These are phyloP conservation scores for Boeremia exigua DNA, from an alignment of 2,329 filamentous ascomycete species.

Conservation along the genomic window DNA sequence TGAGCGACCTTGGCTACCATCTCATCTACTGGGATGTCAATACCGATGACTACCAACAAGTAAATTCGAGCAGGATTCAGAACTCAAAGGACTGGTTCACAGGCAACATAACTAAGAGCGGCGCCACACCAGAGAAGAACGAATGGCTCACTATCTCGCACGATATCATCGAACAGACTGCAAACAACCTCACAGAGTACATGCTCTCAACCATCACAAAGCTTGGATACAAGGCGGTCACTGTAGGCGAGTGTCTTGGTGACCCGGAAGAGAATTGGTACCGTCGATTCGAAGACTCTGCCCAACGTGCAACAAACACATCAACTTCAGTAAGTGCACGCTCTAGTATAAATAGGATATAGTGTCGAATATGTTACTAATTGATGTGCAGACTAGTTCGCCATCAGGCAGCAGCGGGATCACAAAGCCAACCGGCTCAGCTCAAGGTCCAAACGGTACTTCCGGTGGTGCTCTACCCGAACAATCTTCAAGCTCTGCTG, in stretches of 20 bases:
- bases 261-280: conserved; percentile 54
- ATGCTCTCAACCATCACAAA: conserved; percentile 46
- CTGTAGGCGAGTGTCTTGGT: conserved; percentile 53
- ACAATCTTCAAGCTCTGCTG: not conserved
- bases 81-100: conserved; percentile 18
- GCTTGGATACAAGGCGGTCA: conserved; percentile 50
- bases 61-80: conserved; percentile 45
- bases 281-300: conserved; percentile 34
- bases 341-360: too few relatives aligned
- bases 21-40: conserved; percentile 65
- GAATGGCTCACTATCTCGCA: conserved; percentile 59
- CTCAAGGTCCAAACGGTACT: not conserved
- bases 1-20: conserved; percentile 58
- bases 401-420: not conserved
- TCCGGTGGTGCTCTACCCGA: not conserved
- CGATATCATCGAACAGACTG: conserved; percentile 53
- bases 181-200: conserved; percentile 46
- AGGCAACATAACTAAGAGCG: conserved; percentile 5
- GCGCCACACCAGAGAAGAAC: conserved; percentile 17
- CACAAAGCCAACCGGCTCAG: not conserved
- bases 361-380: not conserved
- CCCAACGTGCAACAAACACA: not conserved
- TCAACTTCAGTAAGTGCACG: conserved; percentile 2
- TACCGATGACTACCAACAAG: conserved; percentile 63
- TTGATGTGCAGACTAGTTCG: not conserved